Base-by-base conservation (phyloP, 2,329 filamentous ascomycete genomes). In the Lasiodiplodia citricola region DNA sequence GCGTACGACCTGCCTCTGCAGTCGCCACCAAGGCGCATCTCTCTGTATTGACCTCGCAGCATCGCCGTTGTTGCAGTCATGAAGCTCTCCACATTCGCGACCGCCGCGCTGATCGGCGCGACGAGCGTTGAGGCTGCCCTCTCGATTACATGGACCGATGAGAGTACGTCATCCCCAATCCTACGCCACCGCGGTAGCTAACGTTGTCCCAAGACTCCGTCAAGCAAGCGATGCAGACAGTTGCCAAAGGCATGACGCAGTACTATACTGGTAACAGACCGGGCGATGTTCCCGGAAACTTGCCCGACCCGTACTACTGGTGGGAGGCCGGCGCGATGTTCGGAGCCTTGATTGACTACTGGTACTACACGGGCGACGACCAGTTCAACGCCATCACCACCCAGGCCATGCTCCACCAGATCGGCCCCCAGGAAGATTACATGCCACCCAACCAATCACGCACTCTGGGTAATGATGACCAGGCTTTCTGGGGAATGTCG, bases 401-500 rank as follows among this genome's bases (percentile, higher is more conserved):
- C 4, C 78, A 80, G 71, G 93, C 87, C 14, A 85, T 97, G 73
- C 84, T 94, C 57, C 90, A 87, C 76, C 93, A 97, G 79, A 88
- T 90, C 66, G 92, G 92, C 66, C 85, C 87, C 2, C 85, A 91
- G 75, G 83, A 88, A 68, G 90, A 95, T 75, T 96, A 91, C 77
- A 94, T 95, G 89, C 68, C 68, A 16, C 62, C 68, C 31, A 69
- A 69, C 41, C 68, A 69, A 47, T 58, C 68, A 16, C 66, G 66
- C 44, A 66, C 60, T 91, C 74, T 80, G 38, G 86, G 86, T 70
- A 87, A 88, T 72, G 86, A 88, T 65, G 87, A 88, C 71, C 87
- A 88, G 74, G 82, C 79, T 13, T 88, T 88, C 72, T 88, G 87
- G 87, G 87, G 81, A 4, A 85, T 88, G 74, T 83, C 85, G 25